phyloP scores from a whole-genome alignment of 371 early-diverging fungal species.

The Blakeslea trispora region DNA sequence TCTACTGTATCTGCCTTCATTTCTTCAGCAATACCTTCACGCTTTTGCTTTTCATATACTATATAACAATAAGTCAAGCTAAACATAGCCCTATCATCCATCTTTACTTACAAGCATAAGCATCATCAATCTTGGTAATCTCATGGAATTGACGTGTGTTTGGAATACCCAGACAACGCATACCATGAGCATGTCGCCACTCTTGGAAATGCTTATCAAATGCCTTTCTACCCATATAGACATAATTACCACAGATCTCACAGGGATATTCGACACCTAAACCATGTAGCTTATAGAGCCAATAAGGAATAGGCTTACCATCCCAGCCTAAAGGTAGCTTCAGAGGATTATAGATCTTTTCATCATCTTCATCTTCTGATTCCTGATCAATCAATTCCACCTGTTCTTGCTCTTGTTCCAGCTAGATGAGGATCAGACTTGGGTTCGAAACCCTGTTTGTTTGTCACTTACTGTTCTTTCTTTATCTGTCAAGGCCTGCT shows the following conservation, averaged over 20 bases:
- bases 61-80: constrained; percentile 1
- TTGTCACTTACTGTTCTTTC: constrained; percentile 70
- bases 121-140: constrained; percentile 92
- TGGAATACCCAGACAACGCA: constrained; percentile 93
- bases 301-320: constrained; percentile 98
- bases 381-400: constrained; percentile 75
- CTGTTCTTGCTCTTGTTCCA: constrained; percentile 74
- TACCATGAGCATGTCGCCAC: constrained; percentile 94
- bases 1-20: constrained; percentile 2
- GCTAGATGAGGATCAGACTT: background rate
- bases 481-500: constrained; percentile 90
- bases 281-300: constrained; percentile 98
- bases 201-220: constrained; percentile 97
- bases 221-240: constrained; percentile 96
- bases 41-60: constrained; percentile 89
- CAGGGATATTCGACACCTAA: constrained; percentile 94
- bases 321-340: constrained; percentile 98
- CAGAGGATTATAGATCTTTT: constrained; percentile 93
- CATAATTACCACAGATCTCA: constrained; percentile 96
- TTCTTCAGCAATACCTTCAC: constrained; percentile 58
- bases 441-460: no score
- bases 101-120: constrained; percentile 74
- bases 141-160: constrained; percentile 94
- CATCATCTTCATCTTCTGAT: constrained; percentile 85
- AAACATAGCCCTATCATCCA: background rate